These are phyloP conservation scores for Piper longum DNA, from an alignment of 164 flowering plant genomes.

Conservation along the genomic window DNA sequence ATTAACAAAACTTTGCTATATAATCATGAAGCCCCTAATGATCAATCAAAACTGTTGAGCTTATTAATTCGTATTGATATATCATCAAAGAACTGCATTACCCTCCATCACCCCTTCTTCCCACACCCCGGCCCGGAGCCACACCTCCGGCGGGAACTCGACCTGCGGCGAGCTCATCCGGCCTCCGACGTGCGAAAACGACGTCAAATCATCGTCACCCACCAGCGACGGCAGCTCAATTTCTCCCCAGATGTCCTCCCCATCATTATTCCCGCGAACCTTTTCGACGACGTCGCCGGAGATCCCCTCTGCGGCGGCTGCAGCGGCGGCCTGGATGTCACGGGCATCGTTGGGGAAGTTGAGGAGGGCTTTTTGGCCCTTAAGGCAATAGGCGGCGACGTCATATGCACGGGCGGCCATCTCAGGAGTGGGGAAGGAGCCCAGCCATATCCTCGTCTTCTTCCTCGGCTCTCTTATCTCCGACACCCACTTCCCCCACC, in stretches of 20 bases:
- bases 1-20: no score
- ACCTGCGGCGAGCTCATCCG: background rate
- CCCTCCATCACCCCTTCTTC: background rate
- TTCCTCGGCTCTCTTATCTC: constrained; percentile 67
- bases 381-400: constrained; percentile 50
- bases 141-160: background rate
- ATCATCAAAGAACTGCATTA: background rate
- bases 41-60: no score
- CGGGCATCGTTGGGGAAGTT: constrained; percentile 57
- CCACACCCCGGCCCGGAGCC: background rate
- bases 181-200: background rate
- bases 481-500: constrained; percentile 82
- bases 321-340: constrained; percentile 42
- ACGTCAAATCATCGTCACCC: background rate
- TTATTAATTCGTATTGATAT: no score
- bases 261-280: constrained; percentile 1
- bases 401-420: constrained; percentile 79
- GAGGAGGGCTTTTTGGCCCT: constrained; percentile 40
- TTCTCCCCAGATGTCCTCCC: constrained; percentile 48
- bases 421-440: constrained; percentile 58
- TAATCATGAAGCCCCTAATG: no score
- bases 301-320: constrained; percentile 26
- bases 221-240: constrained; percentile 50
- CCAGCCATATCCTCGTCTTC: constrained; percentile 66
- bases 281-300: constrained; percentile 4